Base-by-base conservation (phyloP, 768 basidiomycete genomes). In the Boletus sensibilis region DNA sequence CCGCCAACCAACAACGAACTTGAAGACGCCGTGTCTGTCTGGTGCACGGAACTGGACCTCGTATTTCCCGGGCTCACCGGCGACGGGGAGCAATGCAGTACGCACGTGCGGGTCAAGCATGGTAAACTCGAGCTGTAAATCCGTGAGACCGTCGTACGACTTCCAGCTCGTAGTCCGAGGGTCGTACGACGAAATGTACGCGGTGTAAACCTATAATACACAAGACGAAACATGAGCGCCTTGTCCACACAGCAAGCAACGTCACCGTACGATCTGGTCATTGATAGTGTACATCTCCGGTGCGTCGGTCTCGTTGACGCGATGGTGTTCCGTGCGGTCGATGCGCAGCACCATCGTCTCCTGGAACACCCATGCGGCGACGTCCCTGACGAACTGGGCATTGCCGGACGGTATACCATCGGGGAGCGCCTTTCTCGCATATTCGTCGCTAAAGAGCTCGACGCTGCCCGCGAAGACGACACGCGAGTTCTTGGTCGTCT, bases 81-180 rank as follows among this genome's bases (percentile, higher is more conserved):
- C 52, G 10, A 85, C 82, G 12, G 88, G 79, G 12, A 72, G 77
- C 11, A 99, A 79, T 8, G 88, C 75, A 14, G 86, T 92, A 35
- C 97, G 92, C 57, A 98, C 76, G 72, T 97, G 94, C 1, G 97
- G 97, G 71, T 99, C 97, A 39, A 99, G 85, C 97, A 99, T 99
- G 21, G 94, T 96, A 70, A 98, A 98, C 64, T 96, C 95, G 49
- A 98, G 79, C 64, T 98, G 96, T 29, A 98, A 68, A 69, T 98
- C 97, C 12, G 75, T 70, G 49, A 93, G 71, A 33, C 79, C 82
- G 13, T 86, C 85, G 69, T 86, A 86, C 0, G 92, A 87, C 50
- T 75, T 75, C 93, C 94, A 98, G 13, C 68, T 70, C 10, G 76
- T 74, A 7, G 76, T 78, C 55, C 68, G 69, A 21, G 85, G 70